Base-by-base conservation (phyloP, 148 eudicot species). In the Chenopodium berlandieri region DNA sequence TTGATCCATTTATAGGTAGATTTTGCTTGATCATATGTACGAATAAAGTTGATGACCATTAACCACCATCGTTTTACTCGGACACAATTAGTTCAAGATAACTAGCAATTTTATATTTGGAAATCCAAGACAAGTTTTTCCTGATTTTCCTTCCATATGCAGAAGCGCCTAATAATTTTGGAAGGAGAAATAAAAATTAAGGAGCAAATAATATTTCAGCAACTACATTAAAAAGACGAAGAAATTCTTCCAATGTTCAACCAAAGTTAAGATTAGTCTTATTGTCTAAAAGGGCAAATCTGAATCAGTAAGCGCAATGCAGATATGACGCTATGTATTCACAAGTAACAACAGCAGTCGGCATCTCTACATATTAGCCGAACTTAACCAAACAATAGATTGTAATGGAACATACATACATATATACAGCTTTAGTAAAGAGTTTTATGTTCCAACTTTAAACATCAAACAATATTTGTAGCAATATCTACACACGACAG, bases 341-440 rank as follows among this genome's bases (percentile, higher is more conserved):
- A 80, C 83, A 83, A 34, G 74, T 71, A 62, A 80, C 73, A 75
- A 78, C 66, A 75, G 83, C n/a, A 23, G 37, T 81, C 52, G 48
- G 52, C 30, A 62, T 22, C 31, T 75, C 48, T 80, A 84, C 77
- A 75, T 76, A 74, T 65, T 30, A 23, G 65, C 69, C 27, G 48
- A 62, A 22, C 77, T 63, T 50, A 72, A 20, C 60, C 67, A 74
- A n/a, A 73, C n/a, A 52, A 72, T 70, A 54, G 54, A 31, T 65
- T 52, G 68, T 67, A 73, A 81, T 34, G 75, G 80, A 74, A 60
- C 80, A 82, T 31, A 25, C 75, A 66, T 81, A 85, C 75, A 66
- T 81, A 85, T 85, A 25, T 85, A 85, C 87, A 81, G 1, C 25
- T 47, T 13, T 52, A 7, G 71, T 58, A 31, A 78, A 71, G 66